These are phyloP conservation scores for Diaporthe destruens DNA, from an alignment of 2,329 filamentous ascomycete genomes.

Conservation along the genomic window DNA sequence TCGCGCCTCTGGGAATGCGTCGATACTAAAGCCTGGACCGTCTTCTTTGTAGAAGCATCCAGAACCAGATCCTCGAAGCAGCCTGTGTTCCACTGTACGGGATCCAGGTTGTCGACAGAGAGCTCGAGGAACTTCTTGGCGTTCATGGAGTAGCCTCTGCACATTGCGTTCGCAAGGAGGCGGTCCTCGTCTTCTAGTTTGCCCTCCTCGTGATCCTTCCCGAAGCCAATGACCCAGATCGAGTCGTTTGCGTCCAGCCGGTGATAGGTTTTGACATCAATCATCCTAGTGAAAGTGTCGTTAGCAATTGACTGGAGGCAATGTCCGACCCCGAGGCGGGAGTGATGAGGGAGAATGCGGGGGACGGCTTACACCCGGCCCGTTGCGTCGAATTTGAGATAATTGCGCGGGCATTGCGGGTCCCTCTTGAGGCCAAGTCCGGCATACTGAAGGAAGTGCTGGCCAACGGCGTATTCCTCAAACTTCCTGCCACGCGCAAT, in stretches of 20 bases:
- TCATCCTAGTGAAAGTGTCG: constrained; percentile 45
- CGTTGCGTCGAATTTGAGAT: constrained; percentile 46
- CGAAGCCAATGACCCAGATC: constrained; percentile 45
- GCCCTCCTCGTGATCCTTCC: constrained; percentile 40
- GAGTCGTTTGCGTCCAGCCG: constrained; percentile 47
- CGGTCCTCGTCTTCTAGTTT: constrained; percentile 48
- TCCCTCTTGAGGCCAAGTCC: constrained; percentile 46
- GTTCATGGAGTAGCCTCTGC: constrained; percentile 50
- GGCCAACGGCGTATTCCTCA: constrained; percentile 49
- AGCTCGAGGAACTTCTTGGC: constrained; percentile 50
- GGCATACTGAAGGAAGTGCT: constrained; percentile 52
- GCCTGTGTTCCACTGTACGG: constrained; percentile 47
- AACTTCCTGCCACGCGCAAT: constrained; percentile 51
- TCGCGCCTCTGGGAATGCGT: constrained; percentile 42
- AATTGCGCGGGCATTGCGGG: constrained; percentile 26
- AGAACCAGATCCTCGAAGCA: constrained; percentile 51
- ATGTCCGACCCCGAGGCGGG: neutral
- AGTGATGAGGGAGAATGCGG: too few relatives aligned
- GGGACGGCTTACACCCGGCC: constrained; percentile 46
- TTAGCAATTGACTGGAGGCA: neutral
- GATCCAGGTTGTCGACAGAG: constrained; percentile 46
- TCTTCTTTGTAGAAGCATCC: constrained; percentile 48
- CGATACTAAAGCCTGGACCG: constrained; percentile 49
- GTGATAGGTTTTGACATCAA: constrained; percentile 53
- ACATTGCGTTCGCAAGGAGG: constrained; percentile 45